Base-by-base conservation (phyloP, 148 eudicot species). In the Nyssa sinensis region DNA sequence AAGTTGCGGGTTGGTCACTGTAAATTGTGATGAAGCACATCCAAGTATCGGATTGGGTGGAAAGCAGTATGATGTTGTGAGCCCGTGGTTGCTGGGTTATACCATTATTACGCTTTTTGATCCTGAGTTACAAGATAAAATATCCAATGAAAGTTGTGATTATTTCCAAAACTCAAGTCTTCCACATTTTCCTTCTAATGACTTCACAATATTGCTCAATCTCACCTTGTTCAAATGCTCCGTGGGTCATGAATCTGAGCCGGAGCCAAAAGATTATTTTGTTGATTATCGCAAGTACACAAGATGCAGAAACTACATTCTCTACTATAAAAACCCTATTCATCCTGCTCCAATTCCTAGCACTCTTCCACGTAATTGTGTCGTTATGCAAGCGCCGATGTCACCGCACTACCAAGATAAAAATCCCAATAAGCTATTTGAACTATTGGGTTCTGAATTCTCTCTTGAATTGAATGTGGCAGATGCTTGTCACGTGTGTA, bases 201-300 rank as follows among this genome's bases (percentile, higher is more conserved):
- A 32, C 27, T 62, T 62, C 28, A 62, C 65, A 28, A 62, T 62
- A 12, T 13, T 12, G 27, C 1, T 3, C 17, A 28, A 28, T 13
- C 21, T 62, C 65, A 62, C 65, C 34, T 62, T 62, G 34, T 62
- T 62, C 65, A 62, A 62, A 62, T 62, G 65, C 34, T 9, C 10
- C 34, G 28, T 27, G 1, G 28, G 21, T 29, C 13, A 1, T 12
- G 17, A 27, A 28, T 21, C 11, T 7, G 34, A 3, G 14, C 2
- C 19, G 5, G 19, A 29, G 5, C 11, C 17, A 11, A 5, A 28
- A 25, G 0, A 28, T 9, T 4, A 0, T 30, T 62, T 62, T 19
- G 1, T 2, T 2, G 34, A 16, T 27, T 27, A 25, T 62, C 5
- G 4, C 19, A 62, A 14, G 4, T 60, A 30, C 33, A 28, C 19